Evolutionary conservation across 208 protist genomes (phyloP), one percentile per base, ranked within the genome.

Genomic region (Crithidia fasciculata): DNA sequence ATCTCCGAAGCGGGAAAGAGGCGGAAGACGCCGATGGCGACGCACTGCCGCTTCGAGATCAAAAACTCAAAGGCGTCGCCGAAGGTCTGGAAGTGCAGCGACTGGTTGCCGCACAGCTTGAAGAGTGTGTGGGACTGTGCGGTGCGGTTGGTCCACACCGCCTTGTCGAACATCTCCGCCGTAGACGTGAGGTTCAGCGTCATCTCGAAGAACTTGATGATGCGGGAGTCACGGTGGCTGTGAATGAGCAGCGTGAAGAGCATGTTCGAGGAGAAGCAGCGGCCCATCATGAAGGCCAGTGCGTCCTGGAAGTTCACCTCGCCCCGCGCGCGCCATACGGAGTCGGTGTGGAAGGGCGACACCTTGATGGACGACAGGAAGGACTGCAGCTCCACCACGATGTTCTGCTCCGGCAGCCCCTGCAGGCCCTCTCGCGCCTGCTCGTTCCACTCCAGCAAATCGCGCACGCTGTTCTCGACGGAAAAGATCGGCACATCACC

Each of bases 201-300:
- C 78, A 93, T 86, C 52, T 93, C 86, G 60, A 95, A 92, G 67
- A 95, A 96, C 55, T 84, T 74, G 62, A 88, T 78, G 45, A 95
- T 90, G 57, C 86, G 72, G n/a, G 76, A 80, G 58, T 96, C 88
- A 6, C 81, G 79, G 63, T 95, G 89, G 45, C 80, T 85, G 75
- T 96, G 88, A 45, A 96, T 84, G 67, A 95, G 85, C 37, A 96
- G 79, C 6, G 92, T 86, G 45, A 85, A 60, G 50, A 96, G 72
- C 92, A 96, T 96, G 61, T 94, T 90, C 3, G 88, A 86, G 10
- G 92, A 90, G 67, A 96, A 96, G 78, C 90, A 95, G 8, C 87
- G 84, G 36, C 92, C 92, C 81, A 91, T 92, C 92, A 96, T 96
- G 64, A 96, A 96, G 4, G 92, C 86, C 0, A 96, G 78, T 0